Evolutionary conservation across 805 yeast species (phyloP).

Genomic region (Lipomyces chichibuensis): DNA sequence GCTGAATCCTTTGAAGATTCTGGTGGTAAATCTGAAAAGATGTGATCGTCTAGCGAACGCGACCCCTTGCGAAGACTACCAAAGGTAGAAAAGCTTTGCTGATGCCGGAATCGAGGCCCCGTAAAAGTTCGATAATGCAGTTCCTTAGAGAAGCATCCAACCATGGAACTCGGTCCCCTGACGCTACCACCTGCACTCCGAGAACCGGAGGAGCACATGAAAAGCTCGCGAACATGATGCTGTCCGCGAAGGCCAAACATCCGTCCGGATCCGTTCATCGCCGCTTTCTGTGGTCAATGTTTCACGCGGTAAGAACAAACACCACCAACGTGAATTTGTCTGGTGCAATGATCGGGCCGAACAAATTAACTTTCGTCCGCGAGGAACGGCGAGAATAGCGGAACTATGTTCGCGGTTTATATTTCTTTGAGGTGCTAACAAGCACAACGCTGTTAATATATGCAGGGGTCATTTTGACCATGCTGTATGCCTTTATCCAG

Average conservation of each 20-base stretch:
- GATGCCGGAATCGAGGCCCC: neutral
- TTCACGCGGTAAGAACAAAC: neutral
- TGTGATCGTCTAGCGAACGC: neutral
- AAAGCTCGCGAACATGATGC: neutral
- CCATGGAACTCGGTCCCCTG: neutral
- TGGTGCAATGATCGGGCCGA: neutral
- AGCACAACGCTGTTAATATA: neutral
- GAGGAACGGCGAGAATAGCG: neutral
- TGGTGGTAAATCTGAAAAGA: neutral
- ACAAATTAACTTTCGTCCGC: too few relatives aligned
- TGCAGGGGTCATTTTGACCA: neutral
- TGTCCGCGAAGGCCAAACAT: neutral
- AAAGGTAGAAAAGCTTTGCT: neutral
- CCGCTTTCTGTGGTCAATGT: neutral
- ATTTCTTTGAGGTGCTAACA: neutral
- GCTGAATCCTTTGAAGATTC: neutral
- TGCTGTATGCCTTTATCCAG: too few relatives aligned
- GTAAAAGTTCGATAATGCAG: neutral
- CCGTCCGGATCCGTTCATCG: neutral
- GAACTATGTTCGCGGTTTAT: neutral
- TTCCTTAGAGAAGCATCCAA: neutral
- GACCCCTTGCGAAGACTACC: neutral
- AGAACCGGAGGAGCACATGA: neutral
- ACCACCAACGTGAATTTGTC: neutral
- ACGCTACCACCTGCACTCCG: neutral